Base-by-base conservation (phyloP, 192 early-diverging fungal species). In the Endogone sp. region DNA sequence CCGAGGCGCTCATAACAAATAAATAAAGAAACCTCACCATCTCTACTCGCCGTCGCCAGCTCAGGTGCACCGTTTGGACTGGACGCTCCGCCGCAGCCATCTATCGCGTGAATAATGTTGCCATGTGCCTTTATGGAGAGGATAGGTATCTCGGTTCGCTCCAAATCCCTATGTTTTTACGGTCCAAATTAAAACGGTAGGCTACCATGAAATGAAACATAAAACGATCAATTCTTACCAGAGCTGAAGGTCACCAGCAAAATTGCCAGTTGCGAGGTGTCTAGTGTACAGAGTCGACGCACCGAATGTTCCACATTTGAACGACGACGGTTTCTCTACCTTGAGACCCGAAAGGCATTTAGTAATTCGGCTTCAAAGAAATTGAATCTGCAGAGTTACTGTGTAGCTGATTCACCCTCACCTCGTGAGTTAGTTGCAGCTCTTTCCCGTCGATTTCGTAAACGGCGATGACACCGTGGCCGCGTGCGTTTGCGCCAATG, bases 221-320 rank as follows among this genome's bases (percentile, higher is more conserved):
- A 21, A 8, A n/a, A n/a, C n/a, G n/a, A n/a, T n/a, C 28, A 3
- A 86, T 62, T 11, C 63, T 63, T 68, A 79, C 77, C 77, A 79
- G 31, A 75, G 44, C 58, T 79, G 73, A 60, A 92, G 56, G 27
- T 79, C 68, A 25, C 91, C 91, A 13, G 78, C 75, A 74, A 91
- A 92, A 64, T 90, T 84, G 3, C 91, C 91, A 2, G 89, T 92
- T 13, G 88, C 91, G 28, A 91, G 66, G 31, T 90, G 80, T 28
- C 86, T 75, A n/a, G 62, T 37, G 30, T 75, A 67, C 13, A 82
- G 63, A 0, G 83, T 72, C 9, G 86, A 76, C 4, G 83, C 84
- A 11, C 77, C 83, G 61, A 91, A 88, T 0, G 87, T 79, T 24
- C 69, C 62, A 79, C 63, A 84, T 56, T 27, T 56, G 24, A 20